Base-by-base conservation (phyloP, 768 basidiomycete species). In the Fomitopsis serialis region DNA sequence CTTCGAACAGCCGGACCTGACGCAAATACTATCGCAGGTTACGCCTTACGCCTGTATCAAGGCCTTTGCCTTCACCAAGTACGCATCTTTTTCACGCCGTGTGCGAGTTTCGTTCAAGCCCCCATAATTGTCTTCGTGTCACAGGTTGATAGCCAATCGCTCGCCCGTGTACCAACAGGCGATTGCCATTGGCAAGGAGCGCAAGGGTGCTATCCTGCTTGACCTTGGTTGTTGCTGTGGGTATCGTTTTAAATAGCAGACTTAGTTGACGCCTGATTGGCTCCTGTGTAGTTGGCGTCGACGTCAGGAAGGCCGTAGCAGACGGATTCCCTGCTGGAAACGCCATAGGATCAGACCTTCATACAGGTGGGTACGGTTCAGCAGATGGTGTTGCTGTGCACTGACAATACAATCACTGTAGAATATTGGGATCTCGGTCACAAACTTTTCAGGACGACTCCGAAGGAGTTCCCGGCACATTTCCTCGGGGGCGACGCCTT, bases 341-440 rank as follows among this genome's bases (percentile, higher is more conserved):
- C 25, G 60, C 67, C 29, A 52, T 77, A 12, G 65, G 64, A 9
- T 62, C 66, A 2, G 76, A 78, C 57, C 37, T 74, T 37, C 56
- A 54, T 17, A 56, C 52, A 59, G 71, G 74, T 72, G 40, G 48
- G 36, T 29, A n/a, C 21, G 22, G 8, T 40, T 19, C n/a, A n/a
- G n/a, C n/a, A 6, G 37, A 40, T 8, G 15, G 37, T 40, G 19
- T 17, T 10, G 6, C n/a, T 9, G 35, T 34, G 29, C 22, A 12
- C 27, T 9, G 8, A 37, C 43, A n/a, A 5, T 24, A 29, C 22
- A 32, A 12, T n/a, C 45, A 53, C 9, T 15, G 29, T 50, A 83
- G 82, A 67, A 11, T 78, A 82, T 52, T 85, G 81, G 81, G 71
- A 80, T 10, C 69, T 74, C 11, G 84, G 84, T 2, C 82, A 85